Conservation (phyloP, 495 filamentous ascomycete genomes). For the Gamarada debralockiae region DNA sequence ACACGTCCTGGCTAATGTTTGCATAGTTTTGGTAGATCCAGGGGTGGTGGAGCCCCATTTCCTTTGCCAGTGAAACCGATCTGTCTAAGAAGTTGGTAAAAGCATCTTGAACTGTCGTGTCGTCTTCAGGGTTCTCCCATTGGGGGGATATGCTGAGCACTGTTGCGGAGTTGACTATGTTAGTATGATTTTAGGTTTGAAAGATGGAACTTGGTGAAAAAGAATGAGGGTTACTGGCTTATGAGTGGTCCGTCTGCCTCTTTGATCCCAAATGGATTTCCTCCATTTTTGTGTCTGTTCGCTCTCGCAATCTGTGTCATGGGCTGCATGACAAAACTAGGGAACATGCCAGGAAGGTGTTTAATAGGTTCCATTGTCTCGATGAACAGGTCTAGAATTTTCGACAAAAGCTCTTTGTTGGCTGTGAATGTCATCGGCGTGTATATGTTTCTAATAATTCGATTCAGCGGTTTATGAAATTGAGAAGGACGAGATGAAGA, state of each 20-base stretch:
- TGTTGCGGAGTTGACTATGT: slow-evolving; percentile 1
- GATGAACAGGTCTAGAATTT: slow-evolving; percentile 35
- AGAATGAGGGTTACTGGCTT: background rate
- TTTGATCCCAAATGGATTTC: slow-evolving; percentile 45
- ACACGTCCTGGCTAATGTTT: slow-evolving; percentile 33
- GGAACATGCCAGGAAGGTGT: slow-evolving; percentile 31
- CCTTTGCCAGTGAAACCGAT: background rate
- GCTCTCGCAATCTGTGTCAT: slow-evolving; percentile 36
- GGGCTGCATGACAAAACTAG: slow-evolving; percentile 39
- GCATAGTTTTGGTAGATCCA: slow-evolving; percentile 37
- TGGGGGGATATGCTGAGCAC: slow-evolving; percentile 21
- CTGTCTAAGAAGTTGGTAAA: background rate
- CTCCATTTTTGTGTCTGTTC: slow-evolving; percentile 41
- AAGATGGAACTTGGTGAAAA: background rate
- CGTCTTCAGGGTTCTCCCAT: background rate
- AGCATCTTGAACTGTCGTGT: background rate
- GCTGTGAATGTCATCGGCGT: slow-evolving; percentile 30
- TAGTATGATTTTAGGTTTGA: too few species aligned
- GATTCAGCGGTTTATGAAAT: background rate
- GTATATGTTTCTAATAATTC: background rate
- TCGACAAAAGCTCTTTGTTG: slow-evolving; percentile 30
- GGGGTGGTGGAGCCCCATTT: background rate
- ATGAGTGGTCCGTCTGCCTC: slow-evolving; percentile 36
- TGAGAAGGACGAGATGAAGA: background rate
- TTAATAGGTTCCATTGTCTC: slow-evolving; percentile 30